Evolutionary conservation across 352 stramenopile species (phyloP), one percentile per base, ranked within the genome.

Genomic region (Elongisporangium undulatum): DNA sequence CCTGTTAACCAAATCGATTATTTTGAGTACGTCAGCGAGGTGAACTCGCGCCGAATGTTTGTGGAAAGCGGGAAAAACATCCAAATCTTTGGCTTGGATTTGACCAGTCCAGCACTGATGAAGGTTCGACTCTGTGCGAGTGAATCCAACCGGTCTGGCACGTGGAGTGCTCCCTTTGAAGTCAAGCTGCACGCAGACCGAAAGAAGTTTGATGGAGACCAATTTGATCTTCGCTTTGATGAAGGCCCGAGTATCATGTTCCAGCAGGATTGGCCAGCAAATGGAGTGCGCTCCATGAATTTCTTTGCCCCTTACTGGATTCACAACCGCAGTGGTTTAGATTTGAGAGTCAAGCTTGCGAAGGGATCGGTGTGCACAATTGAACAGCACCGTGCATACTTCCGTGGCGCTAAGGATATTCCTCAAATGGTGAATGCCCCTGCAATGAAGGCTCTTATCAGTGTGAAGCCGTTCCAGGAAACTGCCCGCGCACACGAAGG

Each of bases 251-350:
- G 65, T 12, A 77, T 92, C 22, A 61, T 88, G 54, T 75, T 90
- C 41, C 73, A 92, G 3, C 83, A 89, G 24, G 68, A 87, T 54
- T 94, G 85, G 84, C 70, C 79, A 10, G 38, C 63, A 20, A 79
- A 91, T 24, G 60, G 71, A 38, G 69, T 79, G 3, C 82, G 87
- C 20, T 81, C 69, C 7, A 62, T 93, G n/a, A 79, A 77, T 49
- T 61, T 95, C 19, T 93, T 77, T 51, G 74, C 70, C 12, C 87
- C 84, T 5, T 95, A 88, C 61, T 95, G 87, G 87, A 88, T 95
- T 61, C 85, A 92, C 59, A 95, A 95, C 61, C 79, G 82, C 34
- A 87, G 72, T 58, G 87, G 87, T 8, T 69, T 95, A 10, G 87
- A 95, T 29, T 63, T 94, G 45, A 64, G 67, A 3, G 82, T 90